phyloP scores from a whole-genome alignment of 140 eudicot species.

The Senecio squalidus region DNA sequence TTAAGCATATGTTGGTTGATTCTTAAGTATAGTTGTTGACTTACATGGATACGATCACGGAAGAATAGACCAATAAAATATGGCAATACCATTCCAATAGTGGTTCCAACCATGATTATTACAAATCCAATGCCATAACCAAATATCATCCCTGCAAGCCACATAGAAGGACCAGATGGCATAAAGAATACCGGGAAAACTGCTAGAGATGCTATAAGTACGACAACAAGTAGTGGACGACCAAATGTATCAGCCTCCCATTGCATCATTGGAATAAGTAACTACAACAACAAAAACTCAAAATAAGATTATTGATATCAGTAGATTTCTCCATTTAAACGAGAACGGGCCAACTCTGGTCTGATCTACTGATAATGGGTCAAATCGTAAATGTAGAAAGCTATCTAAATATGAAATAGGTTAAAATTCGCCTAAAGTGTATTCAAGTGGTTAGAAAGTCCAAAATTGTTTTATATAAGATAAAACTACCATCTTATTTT shows the following conservation, averaged over 20 bases:
- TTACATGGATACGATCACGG: conserved; percentile 85
- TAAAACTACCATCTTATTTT: too few species aligned
- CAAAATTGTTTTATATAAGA: too few species aligned
- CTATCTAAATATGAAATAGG: too few species aligned
- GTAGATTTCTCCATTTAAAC: too few species aligned
- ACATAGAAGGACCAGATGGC: conserved; percentile 97
- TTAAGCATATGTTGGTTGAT: too few species aligned
- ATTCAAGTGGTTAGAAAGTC: too few species aligned
- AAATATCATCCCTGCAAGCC: conserved; percentile 96
- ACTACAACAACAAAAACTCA: conserved; percentile 33
- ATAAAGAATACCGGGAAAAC: conserved; percentile 74
- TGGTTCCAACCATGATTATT: conserved; percentile 91
- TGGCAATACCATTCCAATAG: conserved; percentile 88
- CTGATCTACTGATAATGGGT: too few species aligned
- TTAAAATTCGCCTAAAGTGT: too few species aligned
- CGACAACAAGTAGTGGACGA: conserved; percentile 78
- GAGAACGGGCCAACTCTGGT: too few species aligned
- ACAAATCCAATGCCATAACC: conserved; percentile 90
- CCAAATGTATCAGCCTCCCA: conserved; percentile 95
- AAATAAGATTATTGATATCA: too few species aligned
- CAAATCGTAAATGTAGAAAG: too few species aligned
- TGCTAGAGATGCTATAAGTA: conserved; percentile 76
- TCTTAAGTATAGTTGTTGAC: conserved; percentile 20
- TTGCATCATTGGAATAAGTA: conserved; percentile 68
- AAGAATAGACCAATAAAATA: conserved; percentile 69